Conservation (phyloP, 495 filamentous ascomycete genomes). For the Neurospora intermedia region DNA sequence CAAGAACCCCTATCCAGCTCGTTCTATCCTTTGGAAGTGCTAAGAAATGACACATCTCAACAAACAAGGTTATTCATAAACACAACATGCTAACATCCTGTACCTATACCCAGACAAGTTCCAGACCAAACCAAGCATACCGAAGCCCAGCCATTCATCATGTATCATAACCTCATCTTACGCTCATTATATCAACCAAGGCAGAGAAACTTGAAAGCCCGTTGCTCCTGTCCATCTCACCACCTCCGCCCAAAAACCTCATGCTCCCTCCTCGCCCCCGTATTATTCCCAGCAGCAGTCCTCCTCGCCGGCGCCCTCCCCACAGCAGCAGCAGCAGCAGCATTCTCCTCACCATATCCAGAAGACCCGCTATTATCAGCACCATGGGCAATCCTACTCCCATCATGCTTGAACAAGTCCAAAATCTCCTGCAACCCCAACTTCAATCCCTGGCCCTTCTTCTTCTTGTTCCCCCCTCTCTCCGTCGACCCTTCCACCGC, state of each 20-base stretch:
- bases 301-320: slow-evolving; percentile 1
- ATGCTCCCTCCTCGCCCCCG: slow-evolving; percentile 17
- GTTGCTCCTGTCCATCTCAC: slow-evolving; percentile 9
- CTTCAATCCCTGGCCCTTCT: slow-evolving; percentile 55
- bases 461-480: slow-evolving; percentile 23
- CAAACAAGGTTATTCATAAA: neutral
- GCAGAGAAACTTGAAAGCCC: neutral
- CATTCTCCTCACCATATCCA: neutral
- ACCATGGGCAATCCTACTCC: slow-evolving; percentile 15
- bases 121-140: neutral
- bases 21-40: neutral
- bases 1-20: neutral
- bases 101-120: neutral
- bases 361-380: neutral
- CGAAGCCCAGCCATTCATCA: neutral
- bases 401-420: slow-evolving; percentile 74
- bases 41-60: neutral
- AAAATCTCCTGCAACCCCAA: slow-evolving; percentile 90
- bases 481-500: slow-evolving; percentile 26
- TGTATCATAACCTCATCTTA: neutral
- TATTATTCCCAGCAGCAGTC: neutral
- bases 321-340: neutral
- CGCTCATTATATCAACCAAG: neutral
- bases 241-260: slow-evolving; percentile 30
- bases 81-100: neutral